Evolutionary conservation across 768 basidiomycete genomes (phyloP), one percentile per base, ranked within the genome.

Genomic region (Amanita subjunquillea): DNA sequence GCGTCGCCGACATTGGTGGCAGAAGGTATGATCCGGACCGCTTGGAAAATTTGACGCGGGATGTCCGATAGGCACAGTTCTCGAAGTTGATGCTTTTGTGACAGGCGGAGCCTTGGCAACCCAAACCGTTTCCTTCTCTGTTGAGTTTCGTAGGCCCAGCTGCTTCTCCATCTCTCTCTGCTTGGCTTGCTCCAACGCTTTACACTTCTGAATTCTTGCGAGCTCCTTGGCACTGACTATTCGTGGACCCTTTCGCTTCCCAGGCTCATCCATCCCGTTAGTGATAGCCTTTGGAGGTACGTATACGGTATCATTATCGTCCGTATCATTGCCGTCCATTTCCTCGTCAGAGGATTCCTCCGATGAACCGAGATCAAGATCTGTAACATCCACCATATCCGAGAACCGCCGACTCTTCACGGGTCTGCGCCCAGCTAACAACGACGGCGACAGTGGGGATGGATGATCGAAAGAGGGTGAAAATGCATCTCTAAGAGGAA

Each of bases 1-100:
- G 17, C 52, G 58, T 20, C 17, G 9, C 15, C 60, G 54, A 32
- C 62, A 62, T 34, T 64, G 63, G 32, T 64, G 63, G 37, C 66
- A 67, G 50, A 56, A 62, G 4, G 46, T 38, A 0, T 54, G 34
- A 8, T 45, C 51, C n/a, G 51, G n/a, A 46, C 42, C 44, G 3
- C 42, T 39, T 2, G 39, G n/a, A 36, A 17, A 17, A 34, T 29
- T 23, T 54, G 57, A 29, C 30, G 13, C 6, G 47, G 55, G 59
- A 54, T 58, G 5, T 55, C 48, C 22, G 30, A 27, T 36, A 20
- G 34, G 25, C 36, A 10, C 12, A 17, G 4, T 41, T 8, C 9
- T 13, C 8, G 39, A 20, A 23, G 30, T 17, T 2, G 23, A 0
- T 27, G 23, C 15, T 0, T 4, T 22, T 20, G 20, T 23, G 3